Base-by-base conservation (phyloP, 2,329 filamentous ascomycete species). In the Pseudogymnoascus sp. region DNA sequence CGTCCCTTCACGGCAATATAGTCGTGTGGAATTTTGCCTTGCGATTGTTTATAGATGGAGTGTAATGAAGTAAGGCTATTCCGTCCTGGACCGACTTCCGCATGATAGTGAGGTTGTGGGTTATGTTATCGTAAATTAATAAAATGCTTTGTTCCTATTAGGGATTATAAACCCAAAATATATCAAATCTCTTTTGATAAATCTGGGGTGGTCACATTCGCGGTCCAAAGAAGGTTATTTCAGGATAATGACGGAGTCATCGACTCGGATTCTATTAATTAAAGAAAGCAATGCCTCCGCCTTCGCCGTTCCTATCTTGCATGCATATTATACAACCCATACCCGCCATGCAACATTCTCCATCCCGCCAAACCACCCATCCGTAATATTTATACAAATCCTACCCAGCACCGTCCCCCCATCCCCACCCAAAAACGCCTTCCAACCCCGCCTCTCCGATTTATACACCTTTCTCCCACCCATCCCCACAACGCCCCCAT, bases 331-430 rank as follows among this genome's bases (percentile, higher is more conserved):
- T 57, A 57, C 47, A 57, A 31, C 26, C 47, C n/a, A 57, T 57
- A 10, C 13, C 23, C 44, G 26, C 47, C 47, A 57, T 57, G 47
- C 26, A 57, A 10, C n/a, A 57, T 57, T 33, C 26, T 13, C 47
- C 26, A 26, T 57, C 26, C n/a, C 9, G 17, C 23, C 47, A 57
- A 53, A 33, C n/a, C 26, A 31, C 47, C 26, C 50, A 35, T 21
- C 50, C 50, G 31, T 33, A 57, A 57, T 57, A 57, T 57, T 33
- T 57, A 33, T 57, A 57, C 50, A 57, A 57, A 57, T 57, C 28
- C 50, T 28, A 57, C 28, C 50, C 5, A 57, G 50, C 28, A 35
- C 23, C 10, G 5, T 8, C 26, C 44, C 33, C 10, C n/a, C 31
- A n/a, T 36, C 33, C 59, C 59, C 19, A 26, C n/a, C 33, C 33